These are phyloP conservation scores for Rhazya stricta DNA, from an alignment of 257 asterid genomes.

Conservation along the genomic window DNA sequence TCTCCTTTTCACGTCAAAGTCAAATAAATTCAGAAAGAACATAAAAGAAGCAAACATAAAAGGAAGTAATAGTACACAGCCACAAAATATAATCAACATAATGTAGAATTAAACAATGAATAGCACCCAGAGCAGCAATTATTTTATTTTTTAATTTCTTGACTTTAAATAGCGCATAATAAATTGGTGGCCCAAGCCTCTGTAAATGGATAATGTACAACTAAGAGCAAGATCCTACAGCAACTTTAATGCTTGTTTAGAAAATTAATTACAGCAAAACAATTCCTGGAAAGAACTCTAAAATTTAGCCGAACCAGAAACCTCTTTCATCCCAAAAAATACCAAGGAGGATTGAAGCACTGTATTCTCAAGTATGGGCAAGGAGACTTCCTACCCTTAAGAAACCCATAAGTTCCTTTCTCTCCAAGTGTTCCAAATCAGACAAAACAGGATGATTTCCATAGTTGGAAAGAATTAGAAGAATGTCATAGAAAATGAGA, in stretches of 20 bases:
- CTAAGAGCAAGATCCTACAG: background rate
- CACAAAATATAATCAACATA: background rate
- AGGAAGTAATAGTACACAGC: background rate
- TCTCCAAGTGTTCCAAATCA: background rate
- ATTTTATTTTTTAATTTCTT: background rate
- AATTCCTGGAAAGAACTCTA: background rate
- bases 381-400: no score
- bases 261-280: background rate
- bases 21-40: background rate
- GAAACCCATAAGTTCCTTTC: no score
- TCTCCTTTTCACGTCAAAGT: background rate
- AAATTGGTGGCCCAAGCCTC: background rate
- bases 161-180: background rate
- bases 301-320: background rate
- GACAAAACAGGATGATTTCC: background rate
- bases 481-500: background rate
- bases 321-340: background rate
- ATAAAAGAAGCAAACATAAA: constrained; percentile 1
- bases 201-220: background rate
- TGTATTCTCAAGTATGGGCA: background rate
- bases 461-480: background rate
- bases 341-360: background rate
- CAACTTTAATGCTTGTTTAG: background rate
- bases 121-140: background rate
- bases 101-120: background rate